These are phyloP conservation scores for Hawksworthiomyces lignivorus DNA, from an alignment of 2,329 filamentous ascomycete species.

Conservation along the genomic window DNA sequence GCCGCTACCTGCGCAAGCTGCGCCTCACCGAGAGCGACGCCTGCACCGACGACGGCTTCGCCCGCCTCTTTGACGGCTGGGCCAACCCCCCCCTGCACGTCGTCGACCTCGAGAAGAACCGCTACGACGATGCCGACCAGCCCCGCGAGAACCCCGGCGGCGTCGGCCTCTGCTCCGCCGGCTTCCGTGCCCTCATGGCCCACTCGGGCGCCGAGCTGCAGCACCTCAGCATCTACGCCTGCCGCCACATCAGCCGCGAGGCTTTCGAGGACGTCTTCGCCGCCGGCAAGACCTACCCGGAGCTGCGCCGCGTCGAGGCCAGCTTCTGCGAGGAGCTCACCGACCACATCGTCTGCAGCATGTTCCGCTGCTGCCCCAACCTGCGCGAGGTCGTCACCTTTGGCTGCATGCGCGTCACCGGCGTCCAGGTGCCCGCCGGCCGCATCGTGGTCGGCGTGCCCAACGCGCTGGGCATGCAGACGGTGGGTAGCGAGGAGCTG, in stretches of 20 bases:
- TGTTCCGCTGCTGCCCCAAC: constrained; percentile 57
- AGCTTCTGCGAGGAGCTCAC: constrained; percentile 66
- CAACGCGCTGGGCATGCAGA: constrained; percentile 53
- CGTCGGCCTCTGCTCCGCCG: constrained; percentile 66
- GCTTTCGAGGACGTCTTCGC: constrained; percentile 71
- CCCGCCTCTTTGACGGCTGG: constrained; percentile 68
- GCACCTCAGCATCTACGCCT: constrained; percentile 71
- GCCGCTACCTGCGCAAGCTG: constrained; percentile 63
- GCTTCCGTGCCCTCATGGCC: constrained; percentile 73
- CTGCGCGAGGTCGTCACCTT: constrained; percentile 54
- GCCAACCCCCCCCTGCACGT: constrained; percentile 61
- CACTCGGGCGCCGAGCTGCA: constrained; percentile 66
- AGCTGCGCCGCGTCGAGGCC: constrained; percentile 64
- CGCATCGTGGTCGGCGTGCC: constrained; percentile 51
- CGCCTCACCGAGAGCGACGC: constrained; percentile 70
- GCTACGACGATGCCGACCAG: constrained; percentile 64
- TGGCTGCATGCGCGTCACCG: constrained; percentile 56
- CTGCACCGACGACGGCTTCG: constrained; percentile 69
- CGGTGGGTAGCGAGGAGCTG: constrained; percentile 33
- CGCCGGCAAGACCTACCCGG: constrained; percentile 52
- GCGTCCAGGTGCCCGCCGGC: constrained; percentile 45
- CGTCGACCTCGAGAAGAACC: constrained; percentile 69
- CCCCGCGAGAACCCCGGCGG: constrained; percentile 58
- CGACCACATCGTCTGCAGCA: constrained; percentile 54
- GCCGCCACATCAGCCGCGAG: constrained; percentile 66